Percentiles rank a stretch among this genome's conserved stretches.
Conservation (phyloP, 2,329 filamentous ascomycete genomes). For the Cytospora mali region DNA sequence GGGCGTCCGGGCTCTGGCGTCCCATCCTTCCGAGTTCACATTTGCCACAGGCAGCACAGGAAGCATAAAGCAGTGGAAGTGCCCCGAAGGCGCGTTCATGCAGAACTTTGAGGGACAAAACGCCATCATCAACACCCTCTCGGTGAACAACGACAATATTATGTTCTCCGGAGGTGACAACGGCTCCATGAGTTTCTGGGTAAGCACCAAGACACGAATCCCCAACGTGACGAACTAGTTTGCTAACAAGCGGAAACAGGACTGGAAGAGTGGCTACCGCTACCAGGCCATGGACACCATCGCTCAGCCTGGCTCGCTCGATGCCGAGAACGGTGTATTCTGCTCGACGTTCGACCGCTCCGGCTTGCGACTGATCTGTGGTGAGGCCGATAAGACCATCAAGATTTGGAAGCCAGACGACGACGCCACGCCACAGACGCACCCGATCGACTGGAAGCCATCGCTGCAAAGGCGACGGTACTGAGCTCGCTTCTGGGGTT, state of each 20-base stretch:
- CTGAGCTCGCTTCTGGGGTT: slow-evolving; percentile 43
- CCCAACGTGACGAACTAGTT: too few species aligned
- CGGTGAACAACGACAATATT: slow-evolving; percentile 93
- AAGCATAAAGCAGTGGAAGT: slow-evolving; percentile 99
- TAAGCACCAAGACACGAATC: slow-evolving; percentile 22
- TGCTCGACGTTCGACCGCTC: slow-evolving; percentile 90
- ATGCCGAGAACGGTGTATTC: slow-evolving; percentile 95
- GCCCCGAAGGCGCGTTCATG: slow-evolving; percentile 97
- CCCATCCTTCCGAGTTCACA: slow-evolving; percentile 92
- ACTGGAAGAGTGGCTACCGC: slow-evolving; percentile 94
- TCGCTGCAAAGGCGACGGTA: slow-evolving; percentile 77
- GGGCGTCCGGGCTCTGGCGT: slow-evolving; percentile 80
- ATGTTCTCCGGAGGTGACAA: slow-evolving; percentile 95
- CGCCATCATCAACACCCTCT: slow-evolving; percentile 90
- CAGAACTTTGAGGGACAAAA: slow-evolving; percentile 98
- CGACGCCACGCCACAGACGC: slow-evolving; percentile 83
- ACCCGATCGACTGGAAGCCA: slow-evolving; percentile 92
- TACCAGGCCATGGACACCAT: slow-evolving; percentile 91
- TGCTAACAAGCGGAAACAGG: slow-evolving; percentile 39
- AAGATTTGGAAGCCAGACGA: slow-evolving; percentile 98
- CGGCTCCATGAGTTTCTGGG: slow-evolving; percentile 93
- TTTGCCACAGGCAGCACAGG: slow-evolving; percentile 91
- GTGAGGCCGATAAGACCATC: slow-evolving; percentile 97
- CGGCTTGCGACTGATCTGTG: slow-evolving; percentile 85
- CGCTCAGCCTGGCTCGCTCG: slow-evolving; percentile 89